Evolutionary conservation across 73 alveolate genomes (phyloP).

Genomic region (Paramecium tetraurelia): DNA sequence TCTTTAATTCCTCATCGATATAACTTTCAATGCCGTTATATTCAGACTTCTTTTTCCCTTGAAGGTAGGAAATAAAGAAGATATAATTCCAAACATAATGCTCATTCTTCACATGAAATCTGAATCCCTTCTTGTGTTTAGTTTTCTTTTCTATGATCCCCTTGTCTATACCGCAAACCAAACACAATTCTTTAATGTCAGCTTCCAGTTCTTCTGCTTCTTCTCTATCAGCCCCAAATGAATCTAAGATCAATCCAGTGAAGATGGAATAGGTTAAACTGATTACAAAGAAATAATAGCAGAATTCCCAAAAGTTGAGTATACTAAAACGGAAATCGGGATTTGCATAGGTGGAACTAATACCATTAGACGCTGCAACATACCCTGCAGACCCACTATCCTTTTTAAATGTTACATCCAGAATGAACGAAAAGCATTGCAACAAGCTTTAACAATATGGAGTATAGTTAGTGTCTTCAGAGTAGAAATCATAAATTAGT

Average conservation of each 20-base stretch:
- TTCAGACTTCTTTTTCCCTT: conserved; percentile 88
- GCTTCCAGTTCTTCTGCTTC: conserved; percentile 78
- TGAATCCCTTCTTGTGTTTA: conserved; percentile 66
- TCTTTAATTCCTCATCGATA: conserved; percentile 75
- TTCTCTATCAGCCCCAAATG: conserved; percentile 92
- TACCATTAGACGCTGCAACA: background rate
- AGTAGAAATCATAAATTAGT: conserved; percentile 48
- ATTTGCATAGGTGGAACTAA: background rate
- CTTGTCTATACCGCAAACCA: conserved; percentile 89
- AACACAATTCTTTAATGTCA: conserved; percentile 87
- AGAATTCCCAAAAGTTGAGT: conserved; percentile 43
- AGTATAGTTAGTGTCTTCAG: conserved; percentile 19
- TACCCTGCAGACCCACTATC: conserved; percentile 86
- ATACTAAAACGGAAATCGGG: background rate
- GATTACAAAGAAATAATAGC: conserved; percentile 52
- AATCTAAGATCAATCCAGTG: conserved; percentile 90
- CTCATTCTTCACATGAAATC: conserved; percentile 77
- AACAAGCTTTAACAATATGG: conserved; percentile 63
- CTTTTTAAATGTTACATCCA: conserved; percentile 77
- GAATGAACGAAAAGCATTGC: conserved; percentile 70
- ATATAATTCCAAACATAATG: conserved; percentile 92
- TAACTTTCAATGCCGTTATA: conserved; percentile 94
- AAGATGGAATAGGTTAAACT: conserved; percentile 53
- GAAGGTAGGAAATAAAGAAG: conserved; percentile 83
- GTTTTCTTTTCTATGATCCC: conserved; percentile 25